These are phyloP conservation scores for Aspergillus tamarii DNA, from an alignment of 2,329 filamentous ascomycete genomes.

Conservation along the genomic window DNA sequence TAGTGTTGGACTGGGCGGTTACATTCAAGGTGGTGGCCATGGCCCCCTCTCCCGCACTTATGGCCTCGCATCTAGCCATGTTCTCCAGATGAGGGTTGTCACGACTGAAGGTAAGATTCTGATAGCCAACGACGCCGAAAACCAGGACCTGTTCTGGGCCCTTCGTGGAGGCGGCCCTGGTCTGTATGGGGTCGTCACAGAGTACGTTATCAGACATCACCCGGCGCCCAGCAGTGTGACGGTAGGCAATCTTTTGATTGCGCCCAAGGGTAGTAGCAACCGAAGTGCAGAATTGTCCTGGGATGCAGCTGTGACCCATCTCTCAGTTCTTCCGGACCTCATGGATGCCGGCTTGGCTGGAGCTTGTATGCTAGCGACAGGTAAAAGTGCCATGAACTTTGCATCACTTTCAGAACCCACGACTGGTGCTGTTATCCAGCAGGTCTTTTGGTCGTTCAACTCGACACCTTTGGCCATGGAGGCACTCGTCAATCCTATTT, in stretches of 20 bases:
- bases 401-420: background rate
- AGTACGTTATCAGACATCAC: slow-evolving; percentile 25
- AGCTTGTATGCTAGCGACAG: slow-evolving; percentile 8
- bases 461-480: slow-evolving; percentile 1
- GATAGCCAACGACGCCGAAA: slow-evolving; percentile 39
- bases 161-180: slow-evolving; percentile 51
- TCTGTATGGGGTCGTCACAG: slow-evolving; percentile 21
- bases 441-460: slow-evolving; percentile 9
- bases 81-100: slow-evolving; percentile 31
- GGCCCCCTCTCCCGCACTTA: slow-evolving; percentile 25
- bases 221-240: slow-evolving; percentile 24
- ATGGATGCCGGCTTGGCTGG: slow-evolving; percentile 16
- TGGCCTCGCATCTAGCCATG: slow-evolving; percentile 31
- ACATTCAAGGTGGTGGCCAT: slow-evolving; percentile 36
- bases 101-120: slow-evolving; percentile 37
- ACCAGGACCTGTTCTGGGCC: slow-evolving; percentile 55
- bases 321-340: slow-evolving; percentile 28
- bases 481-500: slow-evolving; percentile 3
- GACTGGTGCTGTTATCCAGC: slow-evolving; percentile 1
- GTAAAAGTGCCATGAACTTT: background rate
- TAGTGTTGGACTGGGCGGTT: slow-evolving; percentile 52
- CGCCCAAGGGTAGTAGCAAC: slow-evolving; percentile 4
- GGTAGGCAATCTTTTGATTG: slow-evolving; percentile 16
- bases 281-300: slow-evolving; percentile 34
- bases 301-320: slow-evolving; percentile 29